Conservation (phyloP, 2,329 filamentous ascomycete species). For the Neofusicoccum parvum region DNA sequence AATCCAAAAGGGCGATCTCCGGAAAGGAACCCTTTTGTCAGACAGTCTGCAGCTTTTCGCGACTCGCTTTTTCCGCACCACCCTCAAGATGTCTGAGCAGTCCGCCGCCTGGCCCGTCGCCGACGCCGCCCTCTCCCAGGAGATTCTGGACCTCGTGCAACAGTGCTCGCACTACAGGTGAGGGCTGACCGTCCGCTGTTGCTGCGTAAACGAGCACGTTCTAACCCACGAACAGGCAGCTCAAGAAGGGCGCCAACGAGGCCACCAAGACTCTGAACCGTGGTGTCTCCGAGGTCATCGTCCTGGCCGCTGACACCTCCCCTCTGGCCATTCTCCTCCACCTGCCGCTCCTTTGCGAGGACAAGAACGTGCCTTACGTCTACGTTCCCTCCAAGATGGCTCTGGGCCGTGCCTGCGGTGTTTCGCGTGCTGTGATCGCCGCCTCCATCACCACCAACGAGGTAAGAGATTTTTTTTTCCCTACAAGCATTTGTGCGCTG, state of each 20-base stretch:
- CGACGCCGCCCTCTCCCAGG: conserved; percentile 52
- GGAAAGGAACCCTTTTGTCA: conserved; percentile 47
- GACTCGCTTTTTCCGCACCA: conserved; percentile 12
- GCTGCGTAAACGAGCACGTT: neutral
- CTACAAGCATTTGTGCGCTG: neutral
- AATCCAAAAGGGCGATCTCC: conserved; percentile 45
- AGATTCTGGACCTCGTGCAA: conserved; percentile 44
- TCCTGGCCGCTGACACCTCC: conserved; percentile 85
- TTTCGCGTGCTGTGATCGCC: conserved; percentile 83
- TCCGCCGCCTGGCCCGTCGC: conserved; percentile 40
- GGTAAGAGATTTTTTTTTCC: conserved; percentile 24
- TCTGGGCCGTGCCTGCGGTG: conserved; percentile 86
- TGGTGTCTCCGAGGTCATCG: conserved; percentile 84
- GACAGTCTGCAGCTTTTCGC: conserved; percentile 10
- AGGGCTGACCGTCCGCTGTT: neutral
- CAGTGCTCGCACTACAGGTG: conserved; percentile 29
- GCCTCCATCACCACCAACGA: conserved; percentile 75
- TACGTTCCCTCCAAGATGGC: conserved; percentile 82
- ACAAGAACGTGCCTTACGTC: conserved; percentile 74
- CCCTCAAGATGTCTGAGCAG: conserved; percentile 14
- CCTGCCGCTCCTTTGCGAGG: conserved; percentile 84
- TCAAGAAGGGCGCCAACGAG: conserved; percentile 84
- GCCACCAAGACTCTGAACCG: conserved; percentile 87
- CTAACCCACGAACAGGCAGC: conserved; percentile 51
- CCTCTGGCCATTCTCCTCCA: conserved; percentile 75